A percentile compares a stretch with the other conserved stretches of the same genome.
These are phyloP conservation scores for Dacryopinax primogenitus DNA, from an alignment of 768 basidiomycete species.

Conservation along the genomic window DNA sequence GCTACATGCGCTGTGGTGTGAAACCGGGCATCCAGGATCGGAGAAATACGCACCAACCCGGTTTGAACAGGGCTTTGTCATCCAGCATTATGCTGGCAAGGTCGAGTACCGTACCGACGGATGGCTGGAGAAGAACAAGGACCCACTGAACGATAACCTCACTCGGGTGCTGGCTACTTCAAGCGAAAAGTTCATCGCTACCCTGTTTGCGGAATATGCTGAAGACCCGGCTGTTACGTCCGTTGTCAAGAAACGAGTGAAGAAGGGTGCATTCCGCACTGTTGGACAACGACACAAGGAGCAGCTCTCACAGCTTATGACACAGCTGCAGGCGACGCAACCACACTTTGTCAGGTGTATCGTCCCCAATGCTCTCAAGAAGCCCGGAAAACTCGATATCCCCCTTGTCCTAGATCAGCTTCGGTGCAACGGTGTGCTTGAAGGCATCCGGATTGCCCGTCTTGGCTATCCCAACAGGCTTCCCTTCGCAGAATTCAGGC, in stretches of 20 bases:
- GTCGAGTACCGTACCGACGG: constrained; percentile 93
- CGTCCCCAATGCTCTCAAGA: constrained; percentile 85
- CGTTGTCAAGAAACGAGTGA: constrained; percentile 55
- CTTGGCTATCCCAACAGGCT: constrained; percentile 94
- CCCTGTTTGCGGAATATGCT: constrained; percentile 70
- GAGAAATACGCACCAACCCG: constrained; percentile 74
- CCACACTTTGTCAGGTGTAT: constrained; percentile 98
- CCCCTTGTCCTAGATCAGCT: constrained; percentile 93
- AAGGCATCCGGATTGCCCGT: constrained; percentile 95
- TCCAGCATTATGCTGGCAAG: constrained; percentile 91
- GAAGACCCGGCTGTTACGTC: constrained; percentile 32
- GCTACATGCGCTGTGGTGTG: constrained; percentile 65
- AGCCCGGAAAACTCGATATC: constrained; percentile 80
- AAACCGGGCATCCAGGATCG: constrained; percentile 50
- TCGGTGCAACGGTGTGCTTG: constrained; percentile 95
- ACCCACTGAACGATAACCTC: constrained; percentile 92
- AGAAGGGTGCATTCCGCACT: constrained; percentile 94
- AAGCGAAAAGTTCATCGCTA: constrained; percentile 64
- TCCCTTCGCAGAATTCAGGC: constrained; percentile 93
- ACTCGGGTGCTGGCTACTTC: constrained; percentile 77
- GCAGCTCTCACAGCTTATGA: constrained; percentile 82
- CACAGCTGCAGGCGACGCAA: constrained; percentile 81
- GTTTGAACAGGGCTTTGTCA: constrained; percentile 77
- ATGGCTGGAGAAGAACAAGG: constrained; percentile 99
- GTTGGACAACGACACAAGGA: constrained; percentile 93